Evolutionary conservation across 1,139 yeast genomes (phyloP), one percentile per base, ranked within the genome.

Genomic region (Yamadazyma sp.): DNA sequence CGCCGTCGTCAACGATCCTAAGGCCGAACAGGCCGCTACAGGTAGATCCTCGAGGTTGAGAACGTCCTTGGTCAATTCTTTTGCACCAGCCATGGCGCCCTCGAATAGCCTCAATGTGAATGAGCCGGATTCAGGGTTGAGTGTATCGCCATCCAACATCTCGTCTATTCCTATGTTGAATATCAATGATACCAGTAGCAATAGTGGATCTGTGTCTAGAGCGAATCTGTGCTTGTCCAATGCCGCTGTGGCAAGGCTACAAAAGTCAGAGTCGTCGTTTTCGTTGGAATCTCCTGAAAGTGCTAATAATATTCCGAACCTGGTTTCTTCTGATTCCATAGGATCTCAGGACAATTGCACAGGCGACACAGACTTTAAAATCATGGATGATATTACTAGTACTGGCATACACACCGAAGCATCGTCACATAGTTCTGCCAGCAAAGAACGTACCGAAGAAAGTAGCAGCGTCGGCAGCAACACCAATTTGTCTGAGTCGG

Each of bases 1-100:
- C 37, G 59, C 58, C 11, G 34, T 59, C 15, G 59, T 59, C 2
- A 48, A 47, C 34, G 39, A 47, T 16, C 30, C 31, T 9, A 20
- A 37, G 12, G 37, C 42, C 2, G 48, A 43, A 10, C 34, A 44
- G 9, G 33, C 42, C 5, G 34, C 18, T 3, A 34, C 16, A 5
- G 12, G 35, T 4, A 37, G 37, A 18, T 32, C 41, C 3, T 49
- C 54, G 11, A 35, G 41, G n/a, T 36, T 50, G n/a, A 43, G 48
- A 24, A 41, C 47, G 5, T 49, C 54, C 4, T 43, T 50, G 18
- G 50, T 41, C 5, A 49, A 32, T 32, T 51, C 54, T 1, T 49
- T 50, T 48, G 54, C 54, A 10, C 54, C 53, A 9, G 35, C 47
- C 3, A 9, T 28, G 16, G 11, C 27, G n/a, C 18, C 31, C 5